These are phyloP conservation scores for Xerocomus potaroensis DNA, from an alignment of 768 basidiomycete genomes.

Conservation along the genomic window DNA sequence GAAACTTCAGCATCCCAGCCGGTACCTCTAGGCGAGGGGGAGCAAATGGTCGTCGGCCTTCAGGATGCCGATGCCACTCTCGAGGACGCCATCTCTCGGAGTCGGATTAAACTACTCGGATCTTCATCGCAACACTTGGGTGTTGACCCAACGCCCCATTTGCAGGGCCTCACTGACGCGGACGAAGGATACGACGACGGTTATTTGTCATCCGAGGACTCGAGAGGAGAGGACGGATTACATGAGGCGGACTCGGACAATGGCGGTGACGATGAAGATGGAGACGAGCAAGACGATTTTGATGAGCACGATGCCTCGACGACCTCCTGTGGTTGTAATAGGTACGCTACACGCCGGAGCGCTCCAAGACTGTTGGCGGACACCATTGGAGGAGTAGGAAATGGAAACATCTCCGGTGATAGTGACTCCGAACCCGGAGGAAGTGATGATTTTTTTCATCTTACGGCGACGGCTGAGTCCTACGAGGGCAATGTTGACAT, in stretches of 20 bases:
- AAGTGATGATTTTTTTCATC: slow-evolving; percentile 67
- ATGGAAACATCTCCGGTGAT: slow-evolving; percentile 59
- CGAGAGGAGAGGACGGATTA: background rate
- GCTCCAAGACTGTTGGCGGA: slow-evolving; percentile 34
- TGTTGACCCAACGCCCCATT: slow-evolving; percentile 31
- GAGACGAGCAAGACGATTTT: slow-evolving; percentile 7
- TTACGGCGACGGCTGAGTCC: slow-evolving; percentile 37
- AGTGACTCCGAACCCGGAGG: slow-evolving; percentile 72
- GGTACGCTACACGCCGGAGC: slow-evolving; percentile 48
- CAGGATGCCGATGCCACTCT: slow-evolving; percentile 84
- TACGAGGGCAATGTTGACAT: slow-evolving; percentile 60
- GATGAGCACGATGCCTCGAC: background rate
- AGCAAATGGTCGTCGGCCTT: slow-evolving; percentile 95
- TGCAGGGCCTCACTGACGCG: slow-evolving; percentile 34
- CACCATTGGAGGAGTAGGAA: slow-evolving; percentile 33
- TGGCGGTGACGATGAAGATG: slow-evolving; percentile 1
- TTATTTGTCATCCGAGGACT: slow-evolving; percentile 12
- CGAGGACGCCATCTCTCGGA: slow-evolving; percentile 75
- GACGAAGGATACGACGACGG: slow-evolving; percentile 28
- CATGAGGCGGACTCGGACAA: slow-evolving; percentile 4
- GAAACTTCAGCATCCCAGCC: slow-evolving; percentile 49
- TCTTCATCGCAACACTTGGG: slow-evolving; percentile 71
- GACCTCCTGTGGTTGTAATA: slow-evolving; percentile 32
- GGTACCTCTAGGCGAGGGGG: slow-evolving; percentile 87
- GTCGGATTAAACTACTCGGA: slow-evolving; percentile 79